Evolutionary conservation across 2,329 filamentous ascomycete genomes (phyloP).

Genomic region (Raffaelea arxii): DNA sequence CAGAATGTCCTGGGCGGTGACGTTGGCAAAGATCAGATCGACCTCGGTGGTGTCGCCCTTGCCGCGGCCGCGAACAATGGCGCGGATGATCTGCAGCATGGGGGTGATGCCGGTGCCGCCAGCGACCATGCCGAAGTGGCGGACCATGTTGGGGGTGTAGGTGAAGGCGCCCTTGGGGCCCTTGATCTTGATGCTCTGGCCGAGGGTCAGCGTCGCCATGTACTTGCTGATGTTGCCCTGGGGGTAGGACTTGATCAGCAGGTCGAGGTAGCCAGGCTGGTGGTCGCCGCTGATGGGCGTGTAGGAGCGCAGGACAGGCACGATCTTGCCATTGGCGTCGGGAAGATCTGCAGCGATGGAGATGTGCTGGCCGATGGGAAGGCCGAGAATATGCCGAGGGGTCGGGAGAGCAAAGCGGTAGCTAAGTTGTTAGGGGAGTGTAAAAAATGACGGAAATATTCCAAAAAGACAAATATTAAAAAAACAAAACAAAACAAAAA

Average conservation of each 20-base stretch:
- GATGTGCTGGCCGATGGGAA: conserved; percentile 98
- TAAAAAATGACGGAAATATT: too few relatives aligned
- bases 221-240: conserved; percentile 96
- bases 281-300: conserved; percentile 86
- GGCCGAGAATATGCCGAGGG: conserved; percentile 73
- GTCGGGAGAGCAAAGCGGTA: conserved; percentile 87
- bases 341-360: conserved; percentile 74
- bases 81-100: conserved; percentile 93
- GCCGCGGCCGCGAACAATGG: conserved; percentile 72
- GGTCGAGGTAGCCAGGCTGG: conserved; percentile 84
- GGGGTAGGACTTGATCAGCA: conserved; percentile 96
- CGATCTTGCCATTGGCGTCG: conserved; percentile 59
- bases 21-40: conserved; percentile 94
- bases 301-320: conserved; percentile 85
- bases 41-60: conserved; percentile 79
- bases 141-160: conserved; percentile 94
- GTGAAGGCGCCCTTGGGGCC: conserved; percentile 98
- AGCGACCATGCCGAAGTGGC: conserved; percentile 95
- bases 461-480: neutral
- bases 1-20: conserved; percentile 84
- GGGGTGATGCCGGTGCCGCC: conserved; percentile 96
- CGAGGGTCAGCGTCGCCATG: conserved; percentile 72
- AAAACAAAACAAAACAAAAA: neutral
- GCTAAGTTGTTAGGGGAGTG: conserved; percentile 29
- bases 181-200: conserved; percentile 79